Evolutionary conservation across 192 early-diverging fungal species (phyloP).

Genomic region (Gaertneriomyces semiglobifer): DNA sequence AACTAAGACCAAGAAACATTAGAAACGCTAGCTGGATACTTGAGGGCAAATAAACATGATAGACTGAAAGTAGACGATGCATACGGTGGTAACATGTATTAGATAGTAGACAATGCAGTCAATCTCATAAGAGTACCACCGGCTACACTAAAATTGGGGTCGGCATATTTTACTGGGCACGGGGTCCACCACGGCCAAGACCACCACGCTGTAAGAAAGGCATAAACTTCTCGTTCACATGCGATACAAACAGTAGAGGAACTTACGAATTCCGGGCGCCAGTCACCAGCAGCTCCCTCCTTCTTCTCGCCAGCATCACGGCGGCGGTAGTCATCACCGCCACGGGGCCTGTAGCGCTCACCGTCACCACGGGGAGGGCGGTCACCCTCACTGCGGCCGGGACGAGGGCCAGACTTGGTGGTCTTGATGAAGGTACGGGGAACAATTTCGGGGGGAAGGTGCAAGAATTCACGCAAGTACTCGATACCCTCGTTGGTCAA

Average conservation of each 20-base stretch:
- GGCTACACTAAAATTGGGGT: too few relatives aligned
- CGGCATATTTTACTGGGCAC: slow-evolving; percentile 1
- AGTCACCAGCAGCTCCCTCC: slow-evolving; percentile 85
- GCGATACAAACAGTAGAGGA: not conserved
- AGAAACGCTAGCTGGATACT: too few relatives aligned
- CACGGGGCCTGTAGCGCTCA: slow-evolving; percentile 31
- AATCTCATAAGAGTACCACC: too few relatives aligned
- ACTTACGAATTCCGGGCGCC: slow-evolving; percentile 91
- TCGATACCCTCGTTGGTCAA: slow-evolving; percentile 97
- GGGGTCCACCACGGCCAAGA: slow-evolving; percentile 74
- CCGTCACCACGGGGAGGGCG: slow-evolving; percentile 65
- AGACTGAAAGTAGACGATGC: too few relatives aligned
- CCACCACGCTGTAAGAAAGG: slow-evolving; percentile 66
- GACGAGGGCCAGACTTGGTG: slow-evolving; percentile 71
- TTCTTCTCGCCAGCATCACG: slow-evolving; percentile 77
- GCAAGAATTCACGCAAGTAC: slow-evolving; percentile 93
- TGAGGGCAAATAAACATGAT: too few relatives aligned
- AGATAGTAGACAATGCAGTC: too few relatives aligned
- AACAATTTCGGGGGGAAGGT: slow-evolving; percentile 95
- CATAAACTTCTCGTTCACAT: not conserved
- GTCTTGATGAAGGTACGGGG: slow-evolving; percentile 97
- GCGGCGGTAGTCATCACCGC: slow-evolving; percentile 74
- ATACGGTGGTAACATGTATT: too few relatives aligned
- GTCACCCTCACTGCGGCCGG: slow-evolving; percentile 67
- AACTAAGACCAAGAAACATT: too few relatives aligned